Percentiles rank a stretch among this genome's conserved stretches.
These are phyloP conservation scores for Mucor plumbeus DNA, from an alignment of 371 early-diverging fungal genomes.

Conservation along the genomic window DNA sequence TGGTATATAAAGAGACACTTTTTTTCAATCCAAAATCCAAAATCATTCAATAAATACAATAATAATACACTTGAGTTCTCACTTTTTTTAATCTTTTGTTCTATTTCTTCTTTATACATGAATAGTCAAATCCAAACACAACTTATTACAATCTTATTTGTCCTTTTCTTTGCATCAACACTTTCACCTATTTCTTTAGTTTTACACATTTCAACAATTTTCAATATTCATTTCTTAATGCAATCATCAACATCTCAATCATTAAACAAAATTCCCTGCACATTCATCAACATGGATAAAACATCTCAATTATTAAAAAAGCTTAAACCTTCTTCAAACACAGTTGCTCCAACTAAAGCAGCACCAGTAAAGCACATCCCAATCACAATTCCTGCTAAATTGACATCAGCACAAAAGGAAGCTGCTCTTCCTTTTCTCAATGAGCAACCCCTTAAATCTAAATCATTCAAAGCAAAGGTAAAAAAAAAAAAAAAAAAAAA, in stretches of 20 bases:
- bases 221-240: constrained; percentile 12
- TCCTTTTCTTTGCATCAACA: constrained; percentile 18
- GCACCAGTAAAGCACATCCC: constrained; percentile 2
- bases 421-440: constrained; percentile 24
- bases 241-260: constrained; percentile 8
- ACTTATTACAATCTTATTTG: constrained; percentile 12
- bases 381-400: background rate
- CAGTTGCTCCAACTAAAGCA: background rate
- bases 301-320: constrained; percentile 11
- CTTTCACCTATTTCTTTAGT: constrained; percentile 15
- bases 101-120: constrained; percentile 7
- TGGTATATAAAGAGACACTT: constrained; percentile 15
- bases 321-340: background rate
- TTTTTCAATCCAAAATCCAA: constrained; percentile 5
- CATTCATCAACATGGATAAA: constrained; percentile 12
- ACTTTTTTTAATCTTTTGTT: too few species aligned
- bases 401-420: constrained; percentile 21
- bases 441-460: constrained; percentile 11
- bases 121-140: constrained; percentile 20
- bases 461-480: constrained; percentile 26
- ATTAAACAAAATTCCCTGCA: constrained; percentile 10
- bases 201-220: constrained; percentile 7
- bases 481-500: too few species aligned
- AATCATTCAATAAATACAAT: constrained; percentile 1
- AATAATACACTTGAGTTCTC: background rate